Percentiles rank a stretch among this genome's conserved stretches.
Conservation (phyloP, 352 stramenopile genomes). For the Thalassiosira mediterranea region DNA sequence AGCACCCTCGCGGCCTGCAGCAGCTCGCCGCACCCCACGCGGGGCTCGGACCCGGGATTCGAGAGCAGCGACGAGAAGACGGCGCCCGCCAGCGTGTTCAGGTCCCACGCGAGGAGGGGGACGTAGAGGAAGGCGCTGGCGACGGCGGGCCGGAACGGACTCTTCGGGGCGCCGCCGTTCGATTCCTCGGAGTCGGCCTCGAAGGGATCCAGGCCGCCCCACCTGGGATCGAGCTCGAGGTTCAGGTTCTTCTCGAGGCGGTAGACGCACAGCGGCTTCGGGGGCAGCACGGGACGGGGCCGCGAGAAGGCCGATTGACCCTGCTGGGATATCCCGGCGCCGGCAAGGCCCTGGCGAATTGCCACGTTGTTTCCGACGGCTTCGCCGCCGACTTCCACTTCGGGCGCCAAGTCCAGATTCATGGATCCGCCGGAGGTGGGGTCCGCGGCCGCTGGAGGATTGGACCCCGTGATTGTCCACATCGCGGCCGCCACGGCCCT, state of each 20-base stretch:
- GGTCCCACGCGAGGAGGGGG: constrained; percentile 82
- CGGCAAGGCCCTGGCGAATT: constrained; percentile 20
- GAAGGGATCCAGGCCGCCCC: constrained; percentile 73
- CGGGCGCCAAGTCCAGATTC: constrained; percentile 47
- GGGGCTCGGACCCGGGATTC: constrained; percentile 45
- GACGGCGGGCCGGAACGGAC: constrained; percentile 75
- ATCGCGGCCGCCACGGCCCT: constrained; percentile 74
- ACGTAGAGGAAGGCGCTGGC: constrained; percentile 78
- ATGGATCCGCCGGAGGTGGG: constrained; percentile 12
- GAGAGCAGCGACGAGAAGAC: constrained; percentile 79
- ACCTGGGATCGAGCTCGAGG: constrained; percentile 45
- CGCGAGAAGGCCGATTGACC: constrained; percentile 7
- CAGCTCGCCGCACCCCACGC: constrained; percentile 61
- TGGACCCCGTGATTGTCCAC: constrained; percentile 77
- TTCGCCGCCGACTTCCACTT: constrained; percentile 43
- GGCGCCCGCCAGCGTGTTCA: constrained; percentile 77
- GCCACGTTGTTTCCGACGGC: constrained; percentile 14
- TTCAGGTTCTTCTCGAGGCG: constrained; percentile 42
- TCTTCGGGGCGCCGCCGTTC: constrained; percentile 1
- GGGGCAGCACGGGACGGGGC: constrained; percentile 32
- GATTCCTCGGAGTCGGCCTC: constrained; percentile 22
- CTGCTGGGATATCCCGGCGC: constrained; percentile 4
- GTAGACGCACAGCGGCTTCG: constrained; percentile 53
- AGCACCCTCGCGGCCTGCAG: constrained; percentile 62
- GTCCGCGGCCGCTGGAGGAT: neutral